Base-by-base conservation (phyloP, 495 filamentous ascomycete genomes). In the Hypoxylon lienhwacheense region DNA sequence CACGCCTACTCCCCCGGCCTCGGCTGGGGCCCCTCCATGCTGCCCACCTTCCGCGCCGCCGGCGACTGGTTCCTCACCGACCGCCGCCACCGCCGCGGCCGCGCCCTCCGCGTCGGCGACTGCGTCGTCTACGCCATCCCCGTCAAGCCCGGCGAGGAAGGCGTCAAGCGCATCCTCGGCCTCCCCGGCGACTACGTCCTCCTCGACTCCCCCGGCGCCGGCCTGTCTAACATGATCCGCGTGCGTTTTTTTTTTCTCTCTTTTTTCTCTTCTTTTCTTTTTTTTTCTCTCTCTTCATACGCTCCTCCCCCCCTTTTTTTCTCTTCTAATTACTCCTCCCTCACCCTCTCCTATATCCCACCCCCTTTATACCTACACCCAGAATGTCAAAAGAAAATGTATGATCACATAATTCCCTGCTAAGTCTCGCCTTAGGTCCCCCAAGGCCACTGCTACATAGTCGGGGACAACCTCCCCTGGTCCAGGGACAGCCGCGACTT, bases 161-260 rank as follows among this genome's bases (percentile, higher is more conserved):
- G 77, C 10, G 73, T 87, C 7, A 98, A 98, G 76, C 75, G 93
- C 49, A 84, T 97, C 15, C 58, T 97, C 20, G 93, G 91, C 2
- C 72, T 97, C 80, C 83, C 83, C 8, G 93, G 93, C 10, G 93
- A 98, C 72, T 96, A 93, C 72, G 90, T 97, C 24, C 71, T 88
- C 53, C 74, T 79, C 51, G 82, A 90, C 69, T 79, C 81, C 25
- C 82, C 60, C 3, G 59, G 53, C 33, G 53, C 51, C 2, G 69
- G 65, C 2, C 56, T 54, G 7, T 70, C 76, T 51, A 74, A 72
- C 56, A 95, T 96, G 89, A 79, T 95, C 32, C 87, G 91, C 82
- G 89, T 89, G 59, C 34, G 73, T 66, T 39, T 33, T n/a, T 1
- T 0, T 1, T 40, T 12, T 35, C 32, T 35, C 32, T 16, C 17